Conservation (phyloP, 2,329 filamentous ascomycete genomes). For the Aspergillus fijiensis region DNA sequence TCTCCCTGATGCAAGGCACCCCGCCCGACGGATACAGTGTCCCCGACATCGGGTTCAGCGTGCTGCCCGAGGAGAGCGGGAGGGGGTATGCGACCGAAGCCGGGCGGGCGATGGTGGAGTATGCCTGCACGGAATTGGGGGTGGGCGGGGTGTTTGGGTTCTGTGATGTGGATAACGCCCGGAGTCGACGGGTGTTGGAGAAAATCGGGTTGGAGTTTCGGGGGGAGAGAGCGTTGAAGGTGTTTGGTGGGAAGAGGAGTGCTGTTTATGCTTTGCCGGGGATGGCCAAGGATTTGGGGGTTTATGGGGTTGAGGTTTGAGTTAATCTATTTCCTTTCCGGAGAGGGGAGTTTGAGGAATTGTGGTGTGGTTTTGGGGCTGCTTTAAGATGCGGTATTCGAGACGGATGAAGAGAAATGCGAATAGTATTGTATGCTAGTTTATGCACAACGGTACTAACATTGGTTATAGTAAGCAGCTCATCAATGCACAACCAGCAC, state of each 20-base stretch:
- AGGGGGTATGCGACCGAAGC: neutral
- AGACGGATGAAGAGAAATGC: neutral
- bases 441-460: too few relatives aligned
- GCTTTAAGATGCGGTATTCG: too few relatives aligned
- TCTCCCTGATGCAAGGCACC: neutral
- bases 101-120: neutral
- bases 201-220: neutral
- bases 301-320: slow-evolving; percentile 13
- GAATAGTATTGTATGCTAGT: neutral
- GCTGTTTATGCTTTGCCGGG: neutral
- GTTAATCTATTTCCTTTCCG: neutral
- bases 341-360: neutral
- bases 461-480: too few relatives aligned
- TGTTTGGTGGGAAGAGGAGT: neutral
- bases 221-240: neutral
- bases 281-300: slow-evolving; percentile 1
- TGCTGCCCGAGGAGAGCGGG: neutral
- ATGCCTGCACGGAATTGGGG: neutral
- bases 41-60: neutral
- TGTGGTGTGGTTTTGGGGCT: too few relatives aligned
- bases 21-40: neutral
- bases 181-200: neutral
- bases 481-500: slow-evolving; percentile 19
- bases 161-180: neutral
- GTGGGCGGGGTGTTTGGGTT: neutral